A percentile compares a stretch with the other conserved stretches of the same genome.
Evolutionary conservation across 2,329 filamentous ascomycete genomes (phyloP).

Genomic region (Talaromyces sp.): DNA sequence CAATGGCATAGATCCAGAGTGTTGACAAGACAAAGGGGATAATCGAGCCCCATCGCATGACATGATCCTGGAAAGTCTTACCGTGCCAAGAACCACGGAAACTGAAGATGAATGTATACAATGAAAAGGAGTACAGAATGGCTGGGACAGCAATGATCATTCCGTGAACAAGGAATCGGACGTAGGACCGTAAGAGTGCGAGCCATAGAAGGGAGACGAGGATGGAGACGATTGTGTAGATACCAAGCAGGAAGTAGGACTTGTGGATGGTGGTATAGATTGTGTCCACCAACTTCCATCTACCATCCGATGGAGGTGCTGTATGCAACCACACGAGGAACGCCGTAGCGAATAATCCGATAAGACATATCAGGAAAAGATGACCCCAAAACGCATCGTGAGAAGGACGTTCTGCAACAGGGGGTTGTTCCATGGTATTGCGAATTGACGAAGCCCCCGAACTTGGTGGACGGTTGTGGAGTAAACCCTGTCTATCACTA

Average conservation of each 20-base stretch:
- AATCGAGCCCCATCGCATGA: constrained; percentile 83
- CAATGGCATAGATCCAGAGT: constrained; percentile 79
- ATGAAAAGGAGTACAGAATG: constrained; percentile 80
- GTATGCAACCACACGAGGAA: constrained; percentile 90
- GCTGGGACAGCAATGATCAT: constrained; percentile 81
- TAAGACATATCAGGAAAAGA: constrained; percentile 79
- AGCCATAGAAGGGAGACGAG: constrained; percentile 89
- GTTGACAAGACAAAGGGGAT: constrained; percentile 70
- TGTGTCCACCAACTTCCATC: constrained; percentile 75
- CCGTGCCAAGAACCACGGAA: constrained; percentile 75
- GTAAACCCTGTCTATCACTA: constrained; percentile 49
- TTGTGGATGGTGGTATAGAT: constrained; percentile 85
- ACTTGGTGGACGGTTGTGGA: constrained; percentile 47
- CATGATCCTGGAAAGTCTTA: constrained; percentile 75
- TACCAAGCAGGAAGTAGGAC: constrained; percentile 83
- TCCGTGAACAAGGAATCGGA: constrained; percentile 73
- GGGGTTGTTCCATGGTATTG: constrained; percentile 53
- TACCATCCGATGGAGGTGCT: constrained; percentile 63
- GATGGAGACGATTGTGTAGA: constrained; percentile 87
- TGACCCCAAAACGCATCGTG: constrained; percentile 93
- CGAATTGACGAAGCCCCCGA: constrained; percentile 54
- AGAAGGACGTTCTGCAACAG: constrained; percentile 64
- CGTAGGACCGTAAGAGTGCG: constrained; percentile 80
- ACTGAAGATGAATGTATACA: constrained; percentile 88
- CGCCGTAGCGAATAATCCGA: constrained; percentile 80